Evolutionary conservation across 768 basidiomycete genomes (phyloP).

Genomic region (Fistulinella prunicolor): DNA sequence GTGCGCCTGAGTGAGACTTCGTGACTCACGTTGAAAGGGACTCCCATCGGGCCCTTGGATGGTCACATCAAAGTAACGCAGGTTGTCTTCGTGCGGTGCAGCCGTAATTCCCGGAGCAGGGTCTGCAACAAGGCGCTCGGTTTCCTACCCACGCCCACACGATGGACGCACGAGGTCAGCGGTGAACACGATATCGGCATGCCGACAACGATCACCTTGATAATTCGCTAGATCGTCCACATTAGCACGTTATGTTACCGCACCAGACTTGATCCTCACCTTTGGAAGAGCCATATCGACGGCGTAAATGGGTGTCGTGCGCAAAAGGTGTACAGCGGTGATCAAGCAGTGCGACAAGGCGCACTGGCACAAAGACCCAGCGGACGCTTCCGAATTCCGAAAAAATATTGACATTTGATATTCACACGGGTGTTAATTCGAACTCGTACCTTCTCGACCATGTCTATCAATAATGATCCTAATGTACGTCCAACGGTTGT

Average conservation of each 20-base stretch:
- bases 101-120: slow-evolving; percentile 98
- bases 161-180: slow-evolving; percentile 18
- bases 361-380: not conserved
- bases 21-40: slow-evolving; percentile 76
- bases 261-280: slow-evolving; percentile 18
- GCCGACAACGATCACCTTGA: slow-evolving; percentile 40
- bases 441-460: too few species aligned
- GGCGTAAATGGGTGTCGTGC: slow-evolving; percentile 14
- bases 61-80: slow-evolving; percentile 97
- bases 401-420: not conserved
- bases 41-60: slow-evolving; percentile 94
- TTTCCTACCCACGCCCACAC: slow-evolving; percentile 62
- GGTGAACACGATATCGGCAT: slow-evolving; percentile 18
- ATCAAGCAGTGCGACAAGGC: slow-evolving; percentile 9
- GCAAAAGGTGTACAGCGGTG: slow-evolving; percentile 13
- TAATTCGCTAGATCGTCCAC: slow-evolving; percentile 42
- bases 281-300: slow-evolving; percentile 36
- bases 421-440: slow-evolving; percentile 21
- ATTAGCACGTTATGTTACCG: not conserved
- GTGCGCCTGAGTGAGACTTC: not conserved
- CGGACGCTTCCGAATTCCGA: slow-evolving; percentile 19
- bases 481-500: slow-evolving; percentile 13
- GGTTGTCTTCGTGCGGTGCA: slow-evolving; percentile 91
- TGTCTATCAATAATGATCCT: slow-evolving; percentile 17
- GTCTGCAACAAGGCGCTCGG: slow-evolving; percentile 92